A percentile compares a stretch with the other conserved stretches of the same genome.
phyloP scores from a whole-genome alignment of 2,329 filamentous ascomycete species.

The Apiospora malaysiana region DNA sequence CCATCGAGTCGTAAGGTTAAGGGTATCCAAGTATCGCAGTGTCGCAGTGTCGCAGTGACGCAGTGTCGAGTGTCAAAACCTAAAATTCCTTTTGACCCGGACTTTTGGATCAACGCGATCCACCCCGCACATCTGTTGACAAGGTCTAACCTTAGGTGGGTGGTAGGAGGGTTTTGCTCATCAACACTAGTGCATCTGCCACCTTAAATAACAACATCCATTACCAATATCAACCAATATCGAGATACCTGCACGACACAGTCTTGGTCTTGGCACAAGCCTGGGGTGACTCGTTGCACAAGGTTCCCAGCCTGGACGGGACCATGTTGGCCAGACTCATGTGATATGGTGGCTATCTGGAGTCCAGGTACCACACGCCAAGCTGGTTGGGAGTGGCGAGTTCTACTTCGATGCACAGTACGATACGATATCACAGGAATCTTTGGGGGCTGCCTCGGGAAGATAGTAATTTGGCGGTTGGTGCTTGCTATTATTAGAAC shows the following conservation, averaged over 20 bases:
- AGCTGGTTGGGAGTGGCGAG: neutral
- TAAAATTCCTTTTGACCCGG: neutral
- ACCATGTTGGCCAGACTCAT: neutral
- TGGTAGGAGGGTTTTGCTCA: neutral
- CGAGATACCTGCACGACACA: neutral
- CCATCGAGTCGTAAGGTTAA: neutral
- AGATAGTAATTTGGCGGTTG: neutral
- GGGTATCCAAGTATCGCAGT: neutral
- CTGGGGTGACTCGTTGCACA: neutral
- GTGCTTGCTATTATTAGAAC: neutral
- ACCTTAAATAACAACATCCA: constrained; percentile 18
- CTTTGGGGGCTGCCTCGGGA: too few species aligned
- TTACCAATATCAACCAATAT: constrained; percentile 15
- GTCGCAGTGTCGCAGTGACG: too few species aligned
- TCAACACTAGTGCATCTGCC: constrained; percentile 3
- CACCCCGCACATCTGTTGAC: neutral
- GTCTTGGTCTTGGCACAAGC: neutral
- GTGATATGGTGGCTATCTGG: neutral
- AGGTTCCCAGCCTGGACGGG: neutral
- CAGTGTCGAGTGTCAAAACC: constrained; percentile 7
- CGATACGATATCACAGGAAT: neutral
- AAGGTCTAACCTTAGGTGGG: neutral
- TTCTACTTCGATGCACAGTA: too few species aligned
- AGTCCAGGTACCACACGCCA: neutral
- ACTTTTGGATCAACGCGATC: neutral